A percentile compares a stretch with the other conserved stretches of the same genome.
phyloP scores from a whole-genome alignment of 768 basidiomycete genomes.

The Boletus reticuloceps region DNA sequence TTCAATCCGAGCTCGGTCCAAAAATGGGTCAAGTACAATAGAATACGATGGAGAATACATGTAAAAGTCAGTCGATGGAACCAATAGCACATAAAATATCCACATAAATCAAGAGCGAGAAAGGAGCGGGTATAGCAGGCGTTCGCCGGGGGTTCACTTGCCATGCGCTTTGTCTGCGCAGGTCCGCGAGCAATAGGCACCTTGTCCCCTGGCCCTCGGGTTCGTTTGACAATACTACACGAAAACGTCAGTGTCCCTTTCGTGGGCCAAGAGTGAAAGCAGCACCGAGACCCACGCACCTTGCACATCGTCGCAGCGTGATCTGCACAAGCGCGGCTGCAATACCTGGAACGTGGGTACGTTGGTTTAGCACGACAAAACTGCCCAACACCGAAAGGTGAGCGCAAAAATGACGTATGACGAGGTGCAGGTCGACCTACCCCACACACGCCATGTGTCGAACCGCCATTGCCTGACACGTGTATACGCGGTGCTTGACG shows the following conservation, averaged over 20 bases:
- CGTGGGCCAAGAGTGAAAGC: background rate
- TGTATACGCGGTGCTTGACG: slow-evolving; percentile 12
- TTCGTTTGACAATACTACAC: slow-evolving; percentile 22
- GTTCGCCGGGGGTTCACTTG: background rate
- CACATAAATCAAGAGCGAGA: background rate
- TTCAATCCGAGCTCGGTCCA: too few relatives aligned
- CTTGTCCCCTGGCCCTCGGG: slow-evolving; percentile 12
- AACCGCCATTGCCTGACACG: slow-evolving; percentile 4
- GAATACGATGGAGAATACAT: too few relatives aligned
- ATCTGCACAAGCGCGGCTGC: slow-evolving; percentile 59
- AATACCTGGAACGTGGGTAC: slow-evolving; percentile 52
- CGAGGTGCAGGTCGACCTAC: slow-evolving; percentile 7
- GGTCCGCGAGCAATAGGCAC: slow-evolving; percentile 25
- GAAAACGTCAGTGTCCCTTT: background rate
- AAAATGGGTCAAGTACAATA: too few relatives aligned
- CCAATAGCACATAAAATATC: background rate
- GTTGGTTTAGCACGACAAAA: slow-evolving; percentile 57
- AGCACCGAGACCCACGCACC: background rate
- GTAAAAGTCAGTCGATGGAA: too few relatives aligned
- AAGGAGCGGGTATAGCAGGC: background rate
- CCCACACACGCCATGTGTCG: slow-evolving; percentile 19
- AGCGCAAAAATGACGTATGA: background rate
- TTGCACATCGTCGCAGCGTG: slow-evolving; percentile 35
- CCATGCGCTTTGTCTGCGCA: slow-evolving; percentile 21
- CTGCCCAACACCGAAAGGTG: slow-evolving; percentile 8